Percentiles rank a stretch among this genome's conserved stretches.
Conservation (phyloP, 495 filamentous ascomycete species). For the Terfezia boudieri region DNA sequence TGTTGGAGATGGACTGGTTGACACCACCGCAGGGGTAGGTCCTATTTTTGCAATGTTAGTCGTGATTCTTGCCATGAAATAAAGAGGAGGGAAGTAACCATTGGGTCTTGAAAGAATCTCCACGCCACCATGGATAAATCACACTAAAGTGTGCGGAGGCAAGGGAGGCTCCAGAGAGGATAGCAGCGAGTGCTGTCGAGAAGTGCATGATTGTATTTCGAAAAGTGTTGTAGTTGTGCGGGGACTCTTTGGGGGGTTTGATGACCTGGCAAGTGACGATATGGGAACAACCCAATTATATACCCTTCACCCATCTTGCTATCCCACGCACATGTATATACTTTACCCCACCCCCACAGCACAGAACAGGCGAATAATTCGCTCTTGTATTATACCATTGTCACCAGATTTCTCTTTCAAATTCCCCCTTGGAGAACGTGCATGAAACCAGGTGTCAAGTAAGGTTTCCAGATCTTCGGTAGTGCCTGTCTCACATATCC, state of each 20-base stretch:
- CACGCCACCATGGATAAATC: constrained; percentile 35
- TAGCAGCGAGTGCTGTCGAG: neutral
- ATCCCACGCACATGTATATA: too few relatives aligned
- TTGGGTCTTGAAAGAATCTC: constrained; percentile 31
- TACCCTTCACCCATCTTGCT: too few relatives aligned
- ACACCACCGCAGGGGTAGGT: constrained; percentile 30
- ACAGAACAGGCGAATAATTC: too few relatives aligned
- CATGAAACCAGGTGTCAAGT: too few relatives aligned
- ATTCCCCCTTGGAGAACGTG: too few relatives aligned
- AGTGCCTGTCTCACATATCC: too few relatives aligned
- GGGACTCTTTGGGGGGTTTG: neutral
- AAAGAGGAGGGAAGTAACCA: constrained; percentile 21
- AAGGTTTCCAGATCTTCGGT: too few relatives aligned
- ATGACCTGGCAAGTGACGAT: too few relatives aligned
- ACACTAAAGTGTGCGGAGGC: constrained; percentile 35
- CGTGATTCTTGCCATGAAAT: neutral
- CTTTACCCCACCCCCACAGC: too few relatives aligned
- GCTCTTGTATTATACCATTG: too few relatives aligned
- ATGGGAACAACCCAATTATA: too few relatives aligned
- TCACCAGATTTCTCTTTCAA: too few relatives aligned
- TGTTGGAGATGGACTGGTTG: constrained; percentile 21
- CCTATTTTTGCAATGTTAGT: neutral
- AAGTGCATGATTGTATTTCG: neutral
- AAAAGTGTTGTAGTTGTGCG: neutral
- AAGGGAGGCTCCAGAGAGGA: constrained; percentile 20